These are phyloP conservation scores for Cryoendolithus antarcticus DNA, from an alignment of 2,329 filamentous ascomycete genomes.

Conservation along the genomic window DNA sequence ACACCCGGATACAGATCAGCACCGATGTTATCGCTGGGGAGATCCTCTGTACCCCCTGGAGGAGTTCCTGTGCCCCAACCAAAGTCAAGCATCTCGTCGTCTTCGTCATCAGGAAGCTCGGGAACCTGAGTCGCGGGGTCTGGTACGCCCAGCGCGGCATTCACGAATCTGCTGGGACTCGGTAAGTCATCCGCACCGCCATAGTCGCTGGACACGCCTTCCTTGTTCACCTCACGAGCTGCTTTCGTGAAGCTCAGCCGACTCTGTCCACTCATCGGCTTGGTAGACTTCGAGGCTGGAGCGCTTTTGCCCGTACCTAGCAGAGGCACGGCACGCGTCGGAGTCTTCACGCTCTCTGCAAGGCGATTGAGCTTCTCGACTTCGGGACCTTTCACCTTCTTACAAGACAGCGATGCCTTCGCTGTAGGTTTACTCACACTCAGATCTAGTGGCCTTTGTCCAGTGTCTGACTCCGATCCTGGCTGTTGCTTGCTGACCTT, in stretches of 20 bases:
- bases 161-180: too few species aligned
- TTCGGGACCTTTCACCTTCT: conserved; percentile 4
- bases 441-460: conserved; percentile 20
- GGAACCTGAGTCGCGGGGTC: too few species aligned
- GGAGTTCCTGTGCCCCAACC: too few species aligned
- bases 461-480: conserved; percentile 10
- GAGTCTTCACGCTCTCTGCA: conserved; percentile 14
- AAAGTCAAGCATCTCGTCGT: conserved; percentile 13
- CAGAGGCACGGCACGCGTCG: conserved; percentile 10
- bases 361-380: conserved; percentile 11
- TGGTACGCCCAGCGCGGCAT: too few species aligned
- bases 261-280: background rate
- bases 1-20: too few species aligned
- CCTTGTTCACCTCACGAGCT: conserved; percentile 1
- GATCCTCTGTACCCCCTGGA: too few species aligned
- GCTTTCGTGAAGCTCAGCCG: conserved; percentile 6
- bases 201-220: conserved; percentile 11
- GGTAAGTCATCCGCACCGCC: conserved; percentile 9
- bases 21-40: too few species aligned
- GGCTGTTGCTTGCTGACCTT: conserved; percentile 16
- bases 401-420: background rate
- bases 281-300: background rate
- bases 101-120: background rate
- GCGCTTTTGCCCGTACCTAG: conserved; percentile 1
- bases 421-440: conserved; percentile 10